Base-by-base conservation (phyloP, 768 basidiomycete genomes). In the Termitomyces sp. region DNA sequence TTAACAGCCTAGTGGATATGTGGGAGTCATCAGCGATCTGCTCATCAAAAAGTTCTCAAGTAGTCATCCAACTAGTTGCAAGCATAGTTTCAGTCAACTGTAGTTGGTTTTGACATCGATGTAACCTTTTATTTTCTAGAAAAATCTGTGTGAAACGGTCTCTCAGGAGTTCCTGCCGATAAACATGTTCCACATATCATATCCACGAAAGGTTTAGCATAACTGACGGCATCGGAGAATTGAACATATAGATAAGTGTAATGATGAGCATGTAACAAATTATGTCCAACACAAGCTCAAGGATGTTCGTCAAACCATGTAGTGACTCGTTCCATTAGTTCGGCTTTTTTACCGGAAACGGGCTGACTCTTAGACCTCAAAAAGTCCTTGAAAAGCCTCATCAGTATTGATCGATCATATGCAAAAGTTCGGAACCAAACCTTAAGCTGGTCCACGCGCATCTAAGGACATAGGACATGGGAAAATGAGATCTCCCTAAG, bases 371-470 rank as follows among this genome's bases (percentile, higher is more conserved):
- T 91, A 62, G 77, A 77, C 68, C 82, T 88, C 59, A 89, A 74
- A 68, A 91, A 89, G n/a, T 86, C 85, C 87, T 90, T 31, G 64
- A 44, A 41, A 48, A 48, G 49, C 20, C 42, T 58, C 59, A 62
- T 52, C 49, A 53, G 26, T 22, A 36, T 37, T n/a, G n/a, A 29
- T 29, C 29, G 39, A 10, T 36, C 51, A 33, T 33, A 26, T 12
- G 18, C 6, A 26, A 57, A 28, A 33, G 26, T 8, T 36, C 6
- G 22, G n/a, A 47, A 45, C 61, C 77, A 57, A 60, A 88, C 89
- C 81, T 88, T 92, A 49, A 93, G 76, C 65, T 90, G 87, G 70
- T 88, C 87, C 60, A 90, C 86, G 18, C 82, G 84, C 61, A 92
- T 76, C 90, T 92, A 55, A 44, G 49, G 51, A 55, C 52, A 58